These are phyloP conservation scores for Prillingera fragicola DNA, from an alignment of 1,284 basidiomycete species.

Conservation along the genomic window DNA sequence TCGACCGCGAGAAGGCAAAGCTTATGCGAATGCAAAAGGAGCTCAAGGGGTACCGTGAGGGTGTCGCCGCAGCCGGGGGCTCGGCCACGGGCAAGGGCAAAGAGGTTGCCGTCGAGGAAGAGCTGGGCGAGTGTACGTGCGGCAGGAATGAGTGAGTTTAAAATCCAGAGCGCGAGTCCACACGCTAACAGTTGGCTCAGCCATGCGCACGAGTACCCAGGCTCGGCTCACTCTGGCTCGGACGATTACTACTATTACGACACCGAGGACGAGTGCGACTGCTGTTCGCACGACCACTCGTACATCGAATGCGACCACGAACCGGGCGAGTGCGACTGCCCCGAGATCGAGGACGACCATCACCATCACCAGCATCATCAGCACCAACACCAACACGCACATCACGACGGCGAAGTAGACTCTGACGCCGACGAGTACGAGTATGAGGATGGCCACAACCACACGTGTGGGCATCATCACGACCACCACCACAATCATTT, in stretches of 20 bases:
- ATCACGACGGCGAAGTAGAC: slow-evolving; percentile 20
- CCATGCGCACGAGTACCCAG: slow-evolving; percentile 21
- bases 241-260: slow-evolving; percentile 34
- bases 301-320: slow-evolving; percentile 21
- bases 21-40: slow-evolving; percentile 46
- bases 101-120: slow-evolving; percentile 26
- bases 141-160: slow-evolving; percentile 28
- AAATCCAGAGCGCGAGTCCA: neutral
- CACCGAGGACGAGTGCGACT: slow-evolving; percentile 30
- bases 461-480: slow-evolving; percentile 6
- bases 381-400: slow-evolving; percentile 14
- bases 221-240: slow-evolving; percentile 24
- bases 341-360: slow-evolving; percentile 13
- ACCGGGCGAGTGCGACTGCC: slow-evolving; percentile 12
- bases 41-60: slow-evolving; percentile 42
- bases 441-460: slow-evolving; percentile 5
- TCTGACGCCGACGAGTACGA: slow-evolving; percentile 21
- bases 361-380: slow-evolving; percentile 16
- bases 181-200: slow-evolving; percentile 10
- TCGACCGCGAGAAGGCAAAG: slow-evolving; percentile 47
- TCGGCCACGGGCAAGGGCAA: slow-evolving; percentile 22
- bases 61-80: slow-evolving; percentile 18
- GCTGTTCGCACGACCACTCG: slow-evolving; percentile 24
- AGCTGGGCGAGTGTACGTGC: slow-evolving; percentile 38
- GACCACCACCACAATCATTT: slow-evolving; percentile 2